phyloP scores from a whole-genome alignment of 495 filamentous ascomycete genomes.

The Lasiosphaeriaceae sp. region DNA sequence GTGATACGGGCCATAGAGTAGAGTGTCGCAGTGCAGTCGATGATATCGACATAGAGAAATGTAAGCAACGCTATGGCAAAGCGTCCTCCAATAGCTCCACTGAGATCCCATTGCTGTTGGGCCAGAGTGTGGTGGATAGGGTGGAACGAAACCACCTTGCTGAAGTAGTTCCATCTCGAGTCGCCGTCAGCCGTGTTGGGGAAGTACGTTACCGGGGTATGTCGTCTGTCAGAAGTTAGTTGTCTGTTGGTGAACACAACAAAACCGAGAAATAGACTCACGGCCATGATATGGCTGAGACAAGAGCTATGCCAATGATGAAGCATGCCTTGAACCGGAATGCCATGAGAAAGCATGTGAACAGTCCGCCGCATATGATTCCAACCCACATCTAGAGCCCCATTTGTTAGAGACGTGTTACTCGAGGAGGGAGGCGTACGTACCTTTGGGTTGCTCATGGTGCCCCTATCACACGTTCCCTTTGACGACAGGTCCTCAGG shows the following conservation, averaged over 20 bases:
- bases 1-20: slow-evolving; percentile 83
- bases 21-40: slow-evolving; percentile 59
- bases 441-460: slow-evolving; percentile 67
- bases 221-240: slow-evolving; percentile 37
- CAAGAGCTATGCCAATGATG: slow-evolving; percentile 75
- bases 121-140: slow-evolving; percentile 63
- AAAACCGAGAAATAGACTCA: slow-evolving; percentile 23
- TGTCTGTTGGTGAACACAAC: background rate
- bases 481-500: slow-evolving; percentile 33
- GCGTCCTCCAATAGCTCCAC: slow-evolving; percentile 44
- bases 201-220: slow-evolving; percentile 74
- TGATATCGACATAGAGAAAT: slow-evolving; percentile 83
- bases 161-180: slow-evolving; percentile 70
- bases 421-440: no score
- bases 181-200: slow-evolving; percentile 63
- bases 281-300: slow-evolving; percentile 81
- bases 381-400: slow-evolving; percentile 76
- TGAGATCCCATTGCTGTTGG: slow-evolving; percentile 65
- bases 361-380: slow-evolving; percentile 70
- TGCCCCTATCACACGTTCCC: slow-evolving; percentile 40
- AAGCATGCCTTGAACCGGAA: slow-evolving; percentile 77
- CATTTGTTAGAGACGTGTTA: no score
- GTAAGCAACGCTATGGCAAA: slow-evolving; percentile 77
- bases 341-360: slow-evolving; percentile 74
- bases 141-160: slow-evolving; percentile 71